phyloP scores from a whole-genome alignment of 1,139 yeast genomes.

The Magnusiomyces magnusii region DNA sequence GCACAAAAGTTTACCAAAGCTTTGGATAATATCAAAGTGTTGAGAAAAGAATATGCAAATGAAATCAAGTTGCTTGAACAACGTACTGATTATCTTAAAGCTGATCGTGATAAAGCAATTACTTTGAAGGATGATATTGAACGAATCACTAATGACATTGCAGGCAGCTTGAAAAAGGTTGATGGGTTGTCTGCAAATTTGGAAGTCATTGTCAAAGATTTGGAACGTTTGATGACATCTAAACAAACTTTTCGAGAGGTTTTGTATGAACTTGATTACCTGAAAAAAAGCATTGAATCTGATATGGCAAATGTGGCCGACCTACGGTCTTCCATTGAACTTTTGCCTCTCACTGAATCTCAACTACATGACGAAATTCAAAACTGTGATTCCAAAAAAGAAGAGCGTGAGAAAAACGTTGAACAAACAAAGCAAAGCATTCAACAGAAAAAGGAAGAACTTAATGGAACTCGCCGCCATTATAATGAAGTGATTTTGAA shows the following conservation, averaged over 20 bases:
- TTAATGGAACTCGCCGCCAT: slow-evolving; percentile 31
- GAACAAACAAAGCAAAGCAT: slow-evolving; percentile 13
- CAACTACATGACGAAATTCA: slow-evolving; percentile 44
- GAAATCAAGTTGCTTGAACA: slow-evolving; percentile 73
- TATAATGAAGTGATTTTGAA: slow-evolving; percentile 41
- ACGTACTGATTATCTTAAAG: slow-evolving; percentile 64
- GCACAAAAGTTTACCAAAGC: slow-evolving; percentile 92
- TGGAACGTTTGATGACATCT: not conserved
- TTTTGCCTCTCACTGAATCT: slow-evolving; percentile 43
- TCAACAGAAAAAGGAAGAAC: slow-evolving; percentile 18
- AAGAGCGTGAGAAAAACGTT: not conserved
- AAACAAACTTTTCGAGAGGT: slow-evolving; percentile 2
- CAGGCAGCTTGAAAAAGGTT: not conserved
- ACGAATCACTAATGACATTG: not conserved
- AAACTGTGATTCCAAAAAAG: slow-evolving; percentile 44
- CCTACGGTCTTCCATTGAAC: not conserved
- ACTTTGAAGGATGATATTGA: slow-evolving; percentile 47
- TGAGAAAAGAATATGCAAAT: slow-evolving; percentile 67
- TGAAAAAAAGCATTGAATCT: slow-evolving; percentile 40
- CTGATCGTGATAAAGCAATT: slow-evolving; percentile 67
- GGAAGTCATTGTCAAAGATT: not conserved
- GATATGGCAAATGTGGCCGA: slow-evolving; percentile 37
- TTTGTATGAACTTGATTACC: slow-evolving; percentile 20
- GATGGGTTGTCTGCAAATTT: not conserved
- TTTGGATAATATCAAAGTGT: slow-evolving; percentile 63